phyloP scores from a whole-genome alignment of 2,329 filamentous ascomycete genomes.

The Ophiostoma piceae region DNA sequence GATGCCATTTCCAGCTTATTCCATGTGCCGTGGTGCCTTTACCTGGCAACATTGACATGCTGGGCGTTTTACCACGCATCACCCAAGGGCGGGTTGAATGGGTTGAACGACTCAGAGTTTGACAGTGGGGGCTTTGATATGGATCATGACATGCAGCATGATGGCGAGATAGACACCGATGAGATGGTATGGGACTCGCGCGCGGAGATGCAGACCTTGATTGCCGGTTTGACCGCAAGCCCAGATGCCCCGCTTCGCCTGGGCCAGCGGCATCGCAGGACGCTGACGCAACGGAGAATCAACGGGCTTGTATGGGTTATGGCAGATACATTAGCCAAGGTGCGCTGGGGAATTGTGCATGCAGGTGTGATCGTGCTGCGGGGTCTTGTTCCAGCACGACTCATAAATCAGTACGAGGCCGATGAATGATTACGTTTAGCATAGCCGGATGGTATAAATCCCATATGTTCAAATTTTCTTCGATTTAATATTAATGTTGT shows the following conservation, averaged over 20 bases:
- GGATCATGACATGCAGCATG: not conserved
- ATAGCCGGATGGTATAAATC: not conserved
- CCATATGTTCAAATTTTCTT: no score
- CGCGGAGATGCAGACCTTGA: conserved; percentile 23
- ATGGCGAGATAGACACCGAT: conserved; percentile 7
- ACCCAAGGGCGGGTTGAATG: not conserved
- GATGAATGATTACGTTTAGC: conserved; percentile 1
- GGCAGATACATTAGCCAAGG: conserved; percentile 24
- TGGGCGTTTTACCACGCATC: conserved; percentile 26
- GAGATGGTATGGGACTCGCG: conserved; percentile 27
- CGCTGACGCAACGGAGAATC: conserved; percentile 13
- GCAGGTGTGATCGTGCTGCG: conserved; percentile 25
- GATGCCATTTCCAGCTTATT: conserved; percentile 26
- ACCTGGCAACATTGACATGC: conserved; percentile 25
- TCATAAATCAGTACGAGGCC: conserved; percentile 26
- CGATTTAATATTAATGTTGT: not conserved
- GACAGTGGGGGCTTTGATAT: not conserved
- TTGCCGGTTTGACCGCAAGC: conserved; percentile 16
- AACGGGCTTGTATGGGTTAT: conserved; percentile 27
- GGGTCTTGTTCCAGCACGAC: conserved; percentile 23
- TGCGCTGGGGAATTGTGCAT: conserved; percentile 27
- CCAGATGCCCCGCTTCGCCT: conserved; percentile 1
- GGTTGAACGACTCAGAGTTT: not conserved
- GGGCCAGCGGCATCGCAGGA: not conserved
- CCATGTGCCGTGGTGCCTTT: conserved; percentile 27